Evolutionary conservation across 495 filamentous ascomycete genomes (phyloP), one percentile per base, ranked within the genome.

Genomic region (Astrocystis sublimbata): DNA sequence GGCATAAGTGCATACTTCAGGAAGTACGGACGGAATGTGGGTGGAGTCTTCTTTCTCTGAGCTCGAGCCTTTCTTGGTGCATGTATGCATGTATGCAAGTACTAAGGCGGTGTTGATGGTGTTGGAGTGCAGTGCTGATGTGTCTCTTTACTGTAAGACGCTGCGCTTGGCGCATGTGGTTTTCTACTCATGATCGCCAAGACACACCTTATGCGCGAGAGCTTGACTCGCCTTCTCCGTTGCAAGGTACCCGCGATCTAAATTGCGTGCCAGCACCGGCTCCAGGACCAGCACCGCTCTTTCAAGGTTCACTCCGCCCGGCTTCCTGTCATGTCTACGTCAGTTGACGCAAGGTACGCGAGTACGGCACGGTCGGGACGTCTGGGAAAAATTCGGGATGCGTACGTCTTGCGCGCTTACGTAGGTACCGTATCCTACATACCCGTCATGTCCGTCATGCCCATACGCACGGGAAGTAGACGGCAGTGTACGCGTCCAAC

Each of bases 261-360:
- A 55, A 55, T 55, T 55, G 31, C 52, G 52, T n/a, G 8, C 40
- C 13, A 23, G n/a, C n/a, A n/a, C n/a, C n/a, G n/a, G n/a, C n/a
- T n/a, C n/a, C n/a, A n/a, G n/a, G n/a, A n/a, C n/a, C n/a, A n/a
- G n/a, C n/a, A 21, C 2, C 38, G 6, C 17, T 33, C 35, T 46
- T 50, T 60, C 24, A 60, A 51, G 35, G 46, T 60, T 60, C 26
- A 41, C 45, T 40, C 57, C 21, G 58, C n/a, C 23, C 35, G 23
- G 36, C 13, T 8, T 42, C 15, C 36, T 33, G 46, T 60, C 45
- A 60, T 42, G 17, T 8, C 3, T 19, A 36, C 46, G 58, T 60
- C 58, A 52, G 19, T 52, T 33, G 58, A 60, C 28, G 58, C 46
- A 60, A 60, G 45, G 58, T 51, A 60, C n/a, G 17, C 19, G 6